phyloP scores from a whole-genome alignment of 768 basidiomycete genomes.

The Lentinula guzmanii region DNA sequence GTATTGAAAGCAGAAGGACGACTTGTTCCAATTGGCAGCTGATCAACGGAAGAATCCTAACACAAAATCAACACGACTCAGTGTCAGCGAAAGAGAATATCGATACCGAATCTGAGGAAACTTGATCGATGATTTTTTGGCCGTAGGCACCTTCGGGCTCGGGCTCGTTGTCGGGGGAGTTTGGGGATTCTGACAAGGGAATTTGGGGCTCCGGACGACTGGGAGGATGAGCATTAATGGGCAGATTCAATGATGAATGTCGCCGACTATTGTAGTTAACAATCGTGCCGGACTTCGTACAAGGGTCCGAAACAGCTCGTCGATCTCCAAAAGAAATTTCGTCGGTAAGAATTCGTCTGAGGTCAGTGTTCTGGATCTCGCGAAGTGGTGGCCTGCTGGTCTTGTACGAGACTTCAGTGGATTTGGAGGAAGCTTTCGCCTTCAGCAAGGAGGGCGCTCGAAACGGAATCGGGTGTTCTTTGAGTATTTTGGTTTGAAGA shows the following conservation, averaged over 20 bases:
- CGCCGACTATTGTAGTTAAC: not conserved
- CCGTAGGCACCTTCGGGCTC: constrained; percentile 7
- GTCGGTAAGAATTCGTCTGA: constrained; percentile 6
- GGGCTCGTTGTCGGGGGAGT: not conserved
- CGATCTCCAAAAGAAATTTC: constrained; percentile 6
- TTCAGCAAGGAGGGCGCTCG: not conserved
- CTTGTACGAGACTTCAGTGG: not conserved
- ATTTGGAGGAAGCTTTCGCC: not conserved
- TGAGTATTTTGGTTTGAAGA: not conserved
- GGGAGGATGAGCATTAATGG: not conserved
- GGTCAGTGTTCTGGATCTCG: constrained; percentile 6
- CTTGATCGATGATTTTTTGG: not conserved
- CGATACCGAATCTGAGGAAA: not conserved
- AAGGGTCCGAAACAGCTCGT: not conserved
- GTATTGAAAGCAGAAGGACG: constrained; percentile 34
- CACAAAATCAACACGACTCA: not conserved
- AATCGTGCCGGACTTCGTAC: not conserved
- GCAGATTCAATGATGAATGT: not conserved
- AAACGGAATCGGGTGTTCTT: not conserved
- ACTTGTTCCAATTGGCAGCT: constrained; percentile 26
- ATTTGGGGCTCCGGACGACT: not conserved
- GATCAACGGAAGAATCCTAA: not conserved
- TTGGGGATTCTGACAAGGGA: not conserved
- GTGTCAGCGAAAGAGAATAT: not conserved
- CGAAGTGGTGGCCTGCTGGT: not conserved